Percentiles rank a stretch among this genome's conserved stretches.
Conservation (phyloP, 805 yeast genomes). For the Metschnikowia matae region DNA sequence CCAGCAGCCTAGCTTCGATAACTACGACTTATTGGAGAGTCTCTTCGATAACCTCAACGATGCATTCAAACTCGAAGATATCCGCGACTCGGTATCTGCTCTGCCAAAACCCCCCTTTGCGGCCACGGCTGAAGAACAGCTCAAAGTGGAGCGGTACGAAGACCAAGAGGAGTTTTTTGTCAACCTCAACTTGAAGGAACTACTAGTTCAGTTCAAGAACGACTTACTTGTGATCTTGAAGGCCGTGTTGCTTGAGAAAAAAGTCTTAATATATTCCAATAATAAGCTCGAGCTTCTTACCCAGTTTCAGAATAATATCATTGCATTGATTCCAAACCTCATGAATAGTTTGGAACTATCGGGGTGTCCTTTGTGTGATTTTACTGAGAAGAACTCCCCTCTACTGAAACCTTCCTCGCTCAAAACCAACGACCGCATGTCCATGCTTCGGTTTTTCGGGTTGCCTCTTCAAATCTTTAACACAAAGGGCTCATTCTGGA, state of each 20-base stretch:
- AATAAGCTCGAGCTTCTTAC: constrained; percentile 77
- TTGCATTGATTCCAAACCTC: constrained; percentile 79
- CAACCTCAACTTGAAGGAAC: constrained; percentile 67
- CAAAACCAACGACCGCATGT: constrained; percentile 71
- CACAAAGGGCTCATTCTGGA: constrained; percentile 75
- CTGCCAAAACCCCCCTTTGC: constrained; percentile 3
- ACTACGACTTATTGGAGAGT: constrained; percentile 61
- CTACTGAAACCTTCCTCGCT: constrained; percentile 61
- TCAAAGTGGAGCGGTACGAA: constrained; percentile 20
- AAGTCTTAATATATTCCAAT: constrained; percentile 68
- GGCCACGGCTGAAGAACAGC: constrained; percentile 9
- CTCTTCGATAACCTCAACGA: constrained; percentile 62
- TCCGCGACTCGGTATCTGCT: constrained; percentile 13
- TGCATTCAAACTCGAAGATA: constrained; percentile 22
- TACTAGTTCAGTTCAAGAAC: constrained; percentile 54
- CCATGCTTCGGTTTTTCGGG: constrained; percentile 77
- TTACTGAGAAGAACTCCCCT: constrained; percentile 44
- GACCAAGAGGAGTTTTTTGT: constrained; percentile 43
- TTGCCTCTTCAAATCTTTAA: constrained; percentile 85
- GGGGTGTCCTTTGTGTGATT: constrained; percentile 70
- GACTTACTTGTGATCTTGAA: constrained; percentile 68
- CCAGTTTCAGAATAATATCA: constrained; percentile 74
- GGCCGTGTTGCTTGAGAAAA: constrained; percentile 70
- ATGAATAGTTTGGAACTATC: constrained; percentile 67
- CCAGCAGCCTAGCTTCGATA: constrained; percentile 71